Evolutionary conservation across 768 basidiomycete genomes (phyloP), one percentile per base, ranked within the genome.

Genomic region (Auricularia heimuer): DNA sequence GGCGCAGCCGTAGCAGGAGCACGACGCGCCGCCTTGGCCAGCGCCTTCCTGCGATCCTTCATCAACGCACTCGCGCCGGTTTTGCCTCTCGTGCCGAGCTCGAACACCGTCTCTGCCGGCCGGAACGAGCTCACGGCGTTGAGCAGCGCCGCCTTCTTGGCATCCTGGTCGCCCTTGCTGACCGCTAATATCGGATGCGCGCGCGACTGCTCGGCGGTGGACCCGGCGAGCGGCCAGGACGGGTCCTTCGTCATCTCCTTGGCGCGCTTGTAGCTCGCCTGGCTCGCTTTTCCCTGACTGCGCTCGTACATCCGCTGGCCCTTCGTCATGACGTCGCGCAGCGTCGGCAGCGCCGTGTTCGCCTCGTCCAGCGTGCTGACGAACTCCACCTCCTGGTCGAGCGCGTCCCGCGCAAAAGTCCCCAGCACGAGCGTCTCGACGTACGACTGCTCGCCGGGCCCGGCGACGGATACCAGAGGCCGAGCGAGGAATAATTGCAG

Each of bases 281-380:
- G 82, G 70, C 87, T 90, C 18, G 96, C 95, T 72, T 95, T 97
- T 24, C 89, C 90, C 73, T 92, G 88, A 67, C 91, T 92, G 37
- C 94, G 86, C 71, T 98, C 94, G 73, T 96, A 98, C 92, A 98
- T 90, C 1, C 82, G 77, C 68, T 98, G 94, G 0, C 94, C 95
- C 62, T 92, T 86, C 67, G 81, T 81, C 86, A 96, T 95, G 65
- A 98, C 92, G 3, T 86, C 85, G 24, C 89, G 81, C 35, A 96
- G 76, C 54, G 81, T 77, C 10, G 82, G 77, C 33, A 98, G 81
- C 11, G 82, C 81, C 68, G 85, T 84, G 63, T 90, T 84, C 39
- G 80, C 74, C 18, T 81, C 81, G 61, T 91, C 86, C 37, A 94
- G 76, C 11, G 83, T 79, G 63, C 82, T 80, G 65, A 92, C 77